Conservation (phyloP, 352 stramenopile genomes). For the Phytophthora colocasiae region DNA sequence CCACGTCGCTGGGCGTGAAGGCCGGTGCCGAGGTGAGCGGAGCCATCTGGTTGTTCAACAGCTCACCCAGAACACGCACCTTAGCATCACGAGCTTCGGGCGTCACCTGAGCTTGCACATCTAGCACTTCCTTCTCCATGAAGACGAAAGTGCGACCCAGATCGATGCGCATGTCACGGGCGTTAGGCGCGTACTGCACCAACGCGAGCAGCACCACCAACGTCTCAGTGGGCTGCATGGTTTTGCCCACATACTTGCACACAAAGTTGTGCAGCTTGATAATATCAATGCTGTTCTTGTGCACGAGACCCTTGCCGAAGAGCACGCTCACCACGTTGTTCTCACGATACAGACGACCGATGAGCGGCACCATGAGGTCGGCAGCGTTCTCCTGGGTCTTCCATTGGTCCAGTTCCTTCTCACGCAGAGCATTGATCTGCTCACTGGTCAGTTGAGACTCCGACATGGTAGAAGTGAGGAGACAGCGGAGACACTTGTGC, state of each 20-base stretch:
- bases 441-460: conserved; percentile 45
- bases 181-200: conserved; percentile 61
- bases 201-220: conserved; percentile 76
- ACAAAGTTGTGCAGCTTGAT: conserved; percentile 87
- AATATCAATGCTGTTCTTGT: conserved; percentile 88
- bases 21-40: conserved; percentile 39
- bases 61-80: conserved; percentile 54
- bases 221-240: conserved; percentile 77
- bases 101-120: conserved; percentile 46
- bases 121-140: conserved; percentile 61
- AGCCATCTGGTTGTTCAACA: conserved; percentile 70
- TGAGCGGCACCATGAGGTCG: conserved; percentile 86
- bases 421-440: conserved; percentile 62
- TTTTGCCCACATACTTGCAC: conserved; percentile 86
- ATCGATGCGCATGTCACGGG: conserved; percentile 78
- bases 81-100: conserved; percentile 51
- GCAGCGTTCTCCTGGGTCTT: conserved; percentile 83
- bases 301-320: conserved; percentile 85
- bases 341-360: conserved; percentile 84
- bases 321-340: conserved; percentile 85
- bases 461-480: conserved; percentile 36
- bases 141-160: conserved; percentile 79
- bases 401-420: conserved; percentile 76
- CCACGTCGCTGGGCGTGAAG: conserved; percentile 78
- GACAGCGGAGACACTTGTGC: conserved; percentile 12